These are phyloP conservation scores for Carex parvula DNA, from an alignment of 176 grass and related monocot genomes.

Conservation along the genomic window DNA sequence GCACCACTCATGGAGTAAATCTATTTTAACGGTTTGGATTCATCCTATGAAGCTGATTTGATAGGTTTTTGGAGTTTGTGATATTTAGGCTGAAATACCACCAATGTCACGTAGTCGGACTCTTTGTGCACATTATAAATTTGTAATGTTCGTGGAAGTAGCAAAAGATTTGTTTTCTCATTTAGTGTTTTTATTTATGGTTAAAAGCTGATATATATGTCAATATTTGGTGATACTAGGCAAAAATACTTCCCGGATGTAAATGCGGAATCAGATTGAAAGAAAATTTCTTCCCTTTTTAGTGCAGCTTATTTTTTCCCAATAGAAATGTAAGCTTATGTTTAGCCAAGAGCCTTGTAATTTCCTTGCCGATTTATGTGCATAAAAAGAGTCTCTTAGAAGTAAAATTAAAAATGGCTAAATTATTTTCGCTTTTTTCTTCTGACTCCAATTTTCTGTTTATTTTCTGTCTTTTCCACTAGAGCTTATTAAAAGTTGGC, in stretches of 20 bases:
- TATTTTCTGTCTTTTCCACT: neutral
- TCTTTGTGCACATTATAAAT: neutral
- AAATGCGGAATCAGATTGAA: conserved; percentile 40
- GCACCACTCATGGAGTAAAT: no score
- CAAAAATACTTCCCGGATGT: conserved; percentile 60
- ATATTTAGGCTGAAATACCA: no score
- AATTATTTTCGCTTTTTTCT: neutral
- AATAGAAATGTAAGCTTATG: neutral
- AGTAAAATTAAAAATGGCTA: neutral
- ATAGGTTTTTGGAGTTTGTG: no score
- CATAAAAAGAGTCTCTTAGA: neutral
- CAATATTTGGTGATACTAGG: conserved; percentile 28
- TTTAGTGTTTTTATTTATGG: neutral
- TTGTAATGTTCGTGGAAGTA: neutral
- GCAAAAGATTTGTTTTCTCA: neutral
- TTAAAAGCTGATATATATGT: neutral
- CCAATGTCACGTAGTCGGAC: no score
- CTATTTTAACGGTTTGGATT: no score
- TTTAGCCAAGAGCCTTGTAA: neutral
- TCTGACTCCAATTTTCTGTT: neutral
- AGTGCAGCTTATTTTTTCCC: neutral
- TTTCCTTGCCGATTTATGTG: neutral
- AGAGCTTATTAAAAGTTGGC: no score
- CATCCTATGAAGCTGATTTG: no score
- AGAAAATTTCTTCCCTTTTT: neutral